Percentiles rank a stretch among this genome's conserved stretches.
Conservation (phyloP, 805 yeast species). For the Candida sanyiensis region DNA sequence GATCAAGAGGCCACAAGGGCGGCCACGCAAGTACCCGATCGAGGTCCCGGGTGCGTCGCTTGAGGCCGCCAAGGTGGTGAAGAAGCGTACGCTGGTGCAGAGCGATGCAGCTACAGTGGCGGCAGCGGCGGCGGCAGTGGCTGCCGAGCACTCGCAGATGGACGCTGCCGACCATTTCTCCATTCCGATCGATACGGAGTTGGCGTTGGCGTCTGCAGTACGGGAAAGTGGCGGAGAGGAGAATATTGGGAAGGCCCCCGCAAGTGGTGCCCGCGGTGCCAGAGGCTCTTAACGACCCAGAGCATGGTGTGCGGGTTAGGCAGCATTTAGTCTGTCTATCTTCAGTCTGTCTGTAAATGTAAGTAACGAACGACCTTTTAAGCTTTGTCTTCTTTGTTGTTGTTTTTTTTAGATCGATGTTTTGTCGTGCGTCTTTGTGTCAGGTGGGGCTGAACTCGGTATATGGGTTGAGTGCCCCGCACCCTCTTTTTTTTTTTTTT, state of each 20-base stretch:
- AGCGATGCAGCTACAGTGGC: not conserved
- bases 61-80: constrained; percentile 2
- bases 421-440: too few species aligned
- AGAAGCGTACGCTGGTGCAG: not conserved
- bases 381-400: too few species aligned
- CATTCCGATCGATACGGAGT: constrained; percentile 8
- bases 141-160: not conserved
- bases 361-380: too few species aligned
- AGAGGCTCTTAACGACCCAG: constrained; percentile 10
- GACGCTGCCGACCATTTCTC: constrained; percentile 1
- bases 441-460: too few species aligned
- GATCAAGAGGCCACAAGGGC: constrained; percentile 26
- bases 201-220: constrained; percentile 5
- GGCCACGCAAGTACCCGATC: constrained; percentile 24
- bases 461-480: too few species aligned
- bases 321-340: too few species aligned
- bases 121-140: constrained; percentile 1
- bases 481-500: not conserved
- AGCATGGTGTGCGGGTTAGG: too few species aligned
- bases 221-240: constrained; percentile 14
- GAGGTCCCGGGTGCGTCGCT: constrained; percentile 9
- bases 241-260: constrained; percentile 9
- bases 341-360: too few species aligned
- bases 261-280: constrained; percentile 9
- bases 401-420: too few species aligned